phyloP scores from a whole-genome alignment of 805 yeast species.

The Zygosaccharomyces bailii region DNA sequence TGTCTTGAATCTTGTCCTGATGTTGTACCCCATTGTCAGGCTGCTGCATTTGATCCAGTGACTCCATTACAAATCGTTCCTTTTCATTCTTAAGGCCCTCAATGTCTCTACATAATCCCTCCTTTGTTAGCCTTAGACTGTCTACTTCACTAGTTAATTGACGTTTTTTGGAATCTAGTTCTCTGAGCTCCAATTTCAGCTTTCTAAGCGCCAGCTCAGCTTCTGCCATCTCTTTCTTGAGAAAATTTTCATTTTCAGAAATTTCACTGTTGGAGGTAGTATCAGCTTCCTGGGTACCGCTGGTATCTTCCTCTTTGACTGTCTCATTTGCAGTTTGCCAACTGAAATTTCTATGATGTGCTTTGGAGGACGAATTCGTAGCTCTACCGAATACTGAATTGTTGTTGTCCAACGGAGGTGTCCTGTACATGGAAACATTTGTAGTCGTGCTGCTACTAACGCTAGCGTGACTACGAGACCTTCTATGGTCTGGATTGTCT shows the following conservation, averaged over 20 bases:
- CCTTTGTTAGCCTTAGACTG: constrained; percentile 47
- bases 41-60: constrained; percentile 13
- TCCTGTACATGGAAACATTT: constrained; percentile 26
- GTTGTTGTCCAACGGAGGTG: constrained; percentile 23
- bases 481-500: constrained; percentile 11
- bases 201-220: constrained; percentile 39
- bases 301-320: constrained; percentile 11
- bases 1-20: neutral
- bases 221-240: constrained; percentile 24
- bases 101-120: constrained; percentile 46
- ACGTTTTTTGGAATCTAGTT: constrained; percentile 43
- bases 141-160: constrained; percentile 49
- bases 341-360: constrained; percentile 14
- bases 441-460: constrained; percentile 9
- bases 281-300: neutral
- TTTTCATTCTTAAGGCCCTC: constrained; percentile 27
- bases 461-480: constrained; percentile 16
- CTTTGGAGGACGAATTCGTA: constrained; percentile 13
- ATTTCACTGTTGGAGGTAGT: neutral
- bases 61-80: constrained; percentile 16
- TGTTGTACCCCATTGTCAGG: neutral
- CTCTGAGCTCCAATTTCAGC: constrained; percentile 41
- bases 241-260: constrained; percentile 13
- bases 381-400: constrained; percentile 14
- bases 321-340: constrained; percentile 15